Percentiles rank a stretch among this genome's conserved stretches.
Evolutionary conservation across 225 moss, liverwort and hornwort species (phyloP).

Genomic region (Takakia lepidozioides): DNA sequence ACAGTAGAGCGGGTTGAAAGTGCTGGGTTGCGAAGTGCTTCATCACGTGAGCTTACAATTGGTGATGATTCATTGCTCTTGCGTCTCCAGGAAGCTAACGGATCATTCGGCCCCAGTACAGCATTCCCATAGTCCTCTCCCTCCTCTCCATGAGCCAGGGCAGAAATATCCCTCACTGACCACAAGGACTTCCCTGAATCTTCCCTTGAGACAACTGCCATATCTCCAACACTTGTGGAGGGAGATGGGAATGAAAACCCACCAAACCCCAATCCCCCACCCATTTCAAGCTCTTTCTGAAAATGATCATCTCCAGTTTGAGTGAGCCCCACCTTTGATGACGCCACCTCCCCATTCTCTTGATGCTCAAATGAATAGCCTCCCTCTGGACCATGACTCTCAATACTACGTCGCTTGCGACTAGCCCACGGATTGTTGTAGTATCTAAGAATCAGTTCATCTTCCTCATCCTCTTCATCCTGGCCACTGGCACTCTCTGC

Average conservation of each 20-base stretch:
- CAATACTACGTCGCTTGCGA: constrained; percentile 71
- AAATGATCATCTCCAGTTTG: constrained; percentile 45
- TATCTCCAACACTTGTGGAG: constrained; percentile 80
- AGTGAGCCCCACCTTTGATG: constrained; percentile 41
- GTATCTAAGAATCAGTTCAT: constrained; percentile 80
- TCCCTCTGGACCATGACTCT: constrained; percentile 50
- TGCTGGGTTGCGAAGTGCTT: constrained; percentile 50
- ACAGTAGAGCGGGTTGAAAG: constrained; percentile 72
- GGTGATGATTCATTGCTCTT: constrained; percentile 98
- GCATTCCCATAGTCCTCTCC: constrained; percentile 75
- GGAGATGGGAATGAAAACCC: constrained; percentile 99
- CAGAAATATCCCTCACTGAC: constrained; percentile 80
- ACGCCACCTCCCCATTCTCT: constrained; percentile 33
- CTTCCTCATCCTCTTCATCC: constrained; percentile 75
- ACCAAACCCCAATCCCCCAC: constrained; percentile 47
- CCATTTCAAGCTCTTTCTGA: constrained; percentile 56
- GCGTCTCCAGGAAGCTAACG: constrained; percentile 97
- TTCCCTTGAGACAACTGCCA: constrained; percentile 81
- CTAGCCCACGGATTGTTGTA: constrained; percentile 89
- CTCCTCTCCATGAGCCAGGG: constrained; percentile 65
- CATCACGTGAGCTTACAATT: constrained; percentile 72
- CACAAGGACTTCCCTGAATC: constrained; percentile 96
- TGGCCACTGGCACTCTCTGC: constrained; percentile 39
- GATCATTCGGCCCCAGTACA: constrained; percentile 75
- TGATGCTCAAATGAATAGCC: constrained; percentile 21